These are phyloP conservation scores for Eucalyptus curtisii DNA, from an alignment of 345 rosid species.

Conservation along the genomic window DNA sequence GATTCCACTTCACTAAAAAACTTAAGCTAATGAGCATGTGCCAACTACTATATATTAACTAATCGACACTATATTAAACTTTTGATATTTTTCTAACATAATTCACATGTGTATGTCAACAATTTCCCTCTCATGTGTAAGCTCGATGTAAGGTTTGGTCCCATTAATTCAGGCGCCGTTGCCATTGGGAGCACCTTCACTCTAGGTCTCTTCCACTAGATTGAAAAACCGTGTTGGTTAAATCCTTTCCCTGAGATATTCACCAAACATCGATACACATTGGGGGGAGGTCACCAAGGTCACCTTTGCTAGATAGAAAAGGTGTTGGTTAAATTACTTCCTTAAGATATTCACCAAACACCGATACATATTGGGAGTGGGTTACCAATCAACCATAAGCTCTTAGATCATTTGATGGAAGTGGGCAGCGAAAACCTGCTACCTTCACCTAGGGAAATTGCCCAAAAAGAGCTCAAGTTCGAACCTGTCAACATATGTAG, in stretches of 20 bases:
- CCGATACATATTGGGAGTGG: neutral
- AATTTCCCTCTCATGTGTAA: neutral
- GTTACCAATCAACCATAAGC: fast-evolving
- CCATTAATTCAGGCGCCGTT: neutral
- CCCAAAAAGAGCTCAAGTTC: neutral
- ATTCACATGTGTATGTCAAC: neutral
- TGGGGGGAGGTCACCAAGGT: neutral
- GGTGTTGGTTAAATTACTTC: neutral
- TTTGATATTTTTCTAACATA: neutral
- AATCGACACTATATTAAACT: neutral
- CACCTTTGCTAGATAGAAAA: neutral
- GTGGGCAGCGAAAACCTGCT: fast-evolving
- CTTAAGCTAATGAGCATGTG: neutral
- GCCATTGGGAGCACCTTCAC: neutral
- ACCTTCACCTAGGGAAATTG: too few species aligned
- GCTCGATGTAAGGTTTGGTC: neutral
- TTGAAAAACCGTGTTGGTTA: neutral
- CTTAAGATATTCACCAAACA: neutral
- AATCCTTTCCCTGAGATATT: neutral
- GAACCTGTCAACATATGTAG: fast-evolving
- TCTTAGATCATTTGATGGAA: neutral
- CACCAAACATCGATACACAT: fast-evolving
- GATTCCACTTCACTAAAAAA: neutral
- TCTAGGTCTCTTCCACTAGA: neutral
- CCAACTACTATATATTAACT: neutral